phyloP scores from a whole-genome alignment of 768 basidiomycete species.

The Tephrocybe rancida region DNA sequence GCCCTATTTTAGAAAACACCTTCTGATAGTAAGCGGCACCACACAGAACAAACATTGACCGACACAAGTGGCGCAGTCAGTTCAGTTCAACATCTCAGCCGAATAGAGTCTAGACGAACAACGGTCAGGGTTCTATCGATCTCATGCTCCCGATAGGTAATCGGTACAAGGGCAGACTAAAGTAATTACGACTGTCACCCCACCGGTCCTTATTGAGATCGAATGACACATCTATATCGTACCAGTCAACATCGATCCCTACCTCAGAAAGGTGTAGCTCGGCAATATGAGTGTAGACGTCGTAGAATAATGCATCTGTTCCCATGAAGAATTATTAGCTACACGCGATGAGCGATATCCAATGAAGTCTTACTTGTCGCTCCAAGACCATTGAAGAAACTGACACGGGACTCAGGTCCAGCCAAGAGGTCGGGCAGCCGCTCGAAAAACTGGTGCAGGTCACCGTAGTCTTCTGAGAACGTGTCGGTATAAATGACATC shows the following conservation, averaged over 20 bases:
- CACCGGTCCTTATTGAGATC: constrained; percentile 63
- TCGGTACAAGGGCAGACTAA: constrained; percentile 74
- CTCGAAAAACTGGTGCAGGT: constrained; percentile 82
- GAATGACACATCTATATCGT: constrained; percentile 66
- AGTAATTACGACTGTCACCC: constrained; percentile 78
- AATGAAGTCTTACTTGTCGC: constrained; percentile 72
- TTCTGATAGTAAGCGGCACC: too few relatives aligned
- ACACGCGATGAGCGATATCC: constrained; percentile 1
- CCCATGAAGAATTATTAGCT: constrained; percentile 4
- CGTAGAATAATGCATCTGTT: constrained; percentile 88
- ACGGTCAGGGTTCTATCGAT: constrained; percentile 1
- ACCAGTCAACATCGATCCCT: constrained; percentile 82
- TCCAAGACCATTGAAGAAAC: constrained; percentile 97
- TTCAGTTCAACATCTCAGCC: too few relatives aligned
- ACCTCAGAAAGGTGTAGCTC: constrained; percentile 85
- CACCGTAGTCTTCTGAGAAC: constrained; percentile 86
- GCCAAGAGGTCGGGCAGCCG: constrained; percentile 75
- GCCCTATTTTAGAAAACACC: too few relatives aligned
- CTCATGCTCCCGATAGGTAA: constrained; percentile 53
- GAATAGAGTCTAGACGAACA: too few relatives aligned
- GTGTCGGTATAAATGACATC: constrained; percentile 93
- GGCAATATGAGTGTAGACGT: constrained; percentile 84
- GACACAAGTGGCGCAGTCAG: too few relatives aligned
- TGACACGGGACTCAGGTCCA: constrained; percentile 76
- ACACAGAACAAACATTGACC: too few relatives aligned